Evolutionary conservation across 441 rosid genomes (phyloP), one percentile per base, ranked within the genome.

Genomic region (Pelargonium citronellum): DNA sequence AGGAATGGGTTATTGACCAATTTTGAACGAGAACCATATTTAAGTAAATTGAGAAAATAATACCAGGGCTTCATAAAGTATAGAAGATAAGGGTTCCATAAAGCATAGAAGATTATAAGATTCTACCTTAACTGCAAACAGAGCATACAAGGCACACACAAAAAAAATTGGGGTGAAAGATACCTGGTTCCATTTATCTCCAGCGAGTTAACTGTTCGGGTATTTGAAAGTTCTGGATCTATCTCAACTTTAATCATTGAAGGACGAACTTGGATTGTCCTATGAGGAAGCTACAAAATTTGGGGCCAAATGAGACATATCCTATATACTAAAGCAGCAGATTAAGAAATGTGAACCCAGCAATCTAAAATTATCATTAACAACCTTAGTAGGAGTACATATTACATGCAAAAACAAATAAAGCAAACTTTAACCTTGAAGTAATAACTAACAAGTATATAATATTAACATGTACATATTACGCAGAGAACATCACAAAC

Each of bases 101-200:
- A 37, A 5, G 41, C 6, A 37, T 37, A 5, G 41, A 37, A 37
- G 41, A 37, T 37, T 37, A 37, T 37, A 5, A 37, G 41, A 37
- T 37, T 37, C 41, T 37, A 37, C 41, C 41, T 37, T 37, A 37
- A 37, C 41, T 37, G 19, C 8, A 70, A 17, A 15, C 55, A 47
- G 9, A 53, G 9, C 37, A 17, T 7, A 69, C 1, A 46, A 67
- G 10, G 13, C 5, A 19, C 66, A 49, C 7, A 71, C 19, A 30
- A 64, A 15, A 43, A 41, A 64, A 10, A 7, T 41, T 62, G 70
- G 51, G 58, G 62, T 5, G 65, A 66, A 44, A 24, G 24, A 27
- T 79, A 93, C 95, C 95, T 88, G 68, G 84, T 88, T 2, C 24
- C 67, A 74, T 88, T 92, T 64, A 93, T 78, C 81, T 93, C 95